phyloP scores from a whole-genome alignment of 306 rosid species.

The Rosa lucieae region DNA sequence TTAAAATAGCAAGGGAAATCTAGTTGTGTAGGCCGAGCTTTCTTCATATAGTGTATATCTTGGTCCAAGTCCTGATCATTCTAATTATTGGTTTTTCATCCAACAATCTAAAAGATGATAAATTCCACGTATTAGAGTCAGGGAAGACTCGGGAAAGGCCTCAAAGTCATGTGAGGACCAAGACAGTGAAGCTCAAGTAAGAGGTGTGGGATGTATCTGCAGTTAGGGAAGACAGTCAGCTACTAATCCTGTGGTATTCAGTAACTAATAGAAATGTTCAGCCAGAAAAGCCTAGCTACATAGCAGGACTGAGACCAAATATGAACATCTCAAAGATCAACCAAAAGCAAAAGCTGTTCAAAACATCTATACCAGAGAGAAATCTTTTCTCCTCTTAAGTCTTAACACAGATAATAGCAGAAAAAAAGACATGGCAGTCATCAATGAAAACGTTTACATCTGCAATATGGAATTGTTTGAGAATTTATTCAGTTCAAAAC shows the following conservation, averaged over 20 bases:
- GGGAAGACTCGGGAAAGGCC: too few species aligned
- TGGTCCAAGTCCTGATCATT: not conserved
- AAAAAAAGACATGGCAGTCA: not conserved
- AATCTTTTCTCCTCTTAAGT: not conserved
- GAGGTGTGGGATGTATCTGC: not conserved
- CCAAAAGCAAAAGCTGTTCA: not conserved
- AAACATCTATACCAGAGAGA: not conserved
- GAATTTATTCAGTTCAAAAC: not conserved
- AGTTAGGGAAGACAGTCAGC: not conserved
- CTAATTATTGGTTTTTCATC: not conserved
- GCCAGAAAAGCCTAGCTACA: not conserved
- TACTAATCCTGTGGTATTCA: not conserved
- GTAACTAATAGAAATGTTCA: not conserved
- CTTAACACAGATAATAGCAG: not conserved
- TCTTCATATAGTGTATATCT: not conserved
- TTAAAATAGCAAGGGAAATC: not conserved
- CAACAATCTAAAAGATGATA: not conserved
- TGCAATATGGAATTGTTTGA: not conserved
- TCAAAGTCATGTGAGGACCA: not conserved
- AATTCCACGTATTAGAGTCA: not conserved
- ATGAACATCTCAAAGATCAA: not conserved
- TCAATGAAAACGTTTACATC: not conserved
- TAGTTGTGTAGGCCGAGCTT: not conserved
- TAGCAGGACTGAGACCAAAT: not conserved
- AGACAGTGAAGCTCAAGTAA: not conserved